Percentiles rank a stretch among this genome's conserved stretches.
Evolutionary conservation across 2,329 filamentous ascomycete genomes (phyloP).

Genomic region (Fusarium longipes): DNA sequence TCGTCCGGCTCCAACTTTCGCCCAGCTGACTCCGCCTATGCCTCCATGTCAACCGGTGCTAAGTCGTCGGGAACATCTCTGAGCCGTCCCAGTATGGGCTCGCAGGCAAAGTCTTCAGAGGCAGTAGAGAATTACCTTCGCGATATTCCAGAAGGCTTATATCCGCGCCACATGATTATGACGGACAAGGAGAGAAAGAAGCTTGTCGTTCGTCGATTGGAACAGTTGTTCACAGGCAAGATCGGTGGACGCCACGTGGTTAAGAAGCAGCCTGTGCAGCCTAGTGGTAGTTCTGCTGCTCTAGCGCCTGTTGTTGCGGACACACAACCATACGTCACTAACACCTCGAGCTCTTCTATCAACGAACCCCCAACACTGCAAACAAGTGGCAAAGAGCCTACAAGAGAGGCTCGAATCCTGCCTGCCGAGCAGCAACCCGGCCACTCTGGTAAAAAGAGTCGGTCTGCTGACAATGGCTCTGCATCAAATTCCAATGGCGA

Average conservation of each 20-base stretch:
- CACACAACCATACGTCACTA: conserved; percentile 39
- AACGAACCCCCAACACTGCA: conserved; percentile 53
- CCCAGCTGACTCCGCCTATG: conserved; percentile 72
- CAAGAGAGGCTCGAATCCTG: conserved; percentile 63
- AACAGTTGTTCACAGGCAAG: conserved; percentile 85
- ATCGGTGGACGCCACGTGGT: conserved; percentile 56
- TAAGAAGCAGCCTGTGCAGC: conserved; percentile 39
- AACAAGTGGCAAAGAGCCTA: conserved; percentile 44
- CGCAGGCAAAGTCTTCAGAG: conserved; percentile 58
- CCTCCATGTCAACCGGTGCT: conserved; percentile 70
- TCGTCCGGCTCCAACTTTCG: conserved; percentile 64
- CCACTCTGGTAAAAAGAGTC: conserved; percentile 53
- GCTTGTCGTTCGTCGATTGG: conserved; percentile 78
- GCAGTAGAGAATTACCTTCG: conserved; percentile 76
- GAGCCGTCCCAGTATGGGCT: conserved; percentile 52
- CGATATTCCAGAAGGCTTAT: conserved; percentile 76
- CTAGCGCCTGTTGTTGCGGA: conserved; percentile 43
- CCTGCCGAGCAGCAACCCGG: conserved; percentile 46
- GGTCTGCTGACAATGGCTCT: conserved; percentile 58
- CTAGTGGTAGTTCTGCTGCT: conserved; percentile 15
- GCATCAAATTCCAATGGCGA: conserved; percentile 62
- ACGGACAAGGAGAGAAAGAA: conserved; percentile 81
- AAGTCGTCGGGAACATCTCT: conserved; percentile 58
- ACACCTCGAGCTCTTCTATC: conserved; percentile 5
- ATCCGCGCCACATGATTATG: conserved; percentile 71